Evolutionary conservation across 2,329 filamentous ascomycete species (phyloP).

Genomic region (Sclerotinia nivalis): DNA sequence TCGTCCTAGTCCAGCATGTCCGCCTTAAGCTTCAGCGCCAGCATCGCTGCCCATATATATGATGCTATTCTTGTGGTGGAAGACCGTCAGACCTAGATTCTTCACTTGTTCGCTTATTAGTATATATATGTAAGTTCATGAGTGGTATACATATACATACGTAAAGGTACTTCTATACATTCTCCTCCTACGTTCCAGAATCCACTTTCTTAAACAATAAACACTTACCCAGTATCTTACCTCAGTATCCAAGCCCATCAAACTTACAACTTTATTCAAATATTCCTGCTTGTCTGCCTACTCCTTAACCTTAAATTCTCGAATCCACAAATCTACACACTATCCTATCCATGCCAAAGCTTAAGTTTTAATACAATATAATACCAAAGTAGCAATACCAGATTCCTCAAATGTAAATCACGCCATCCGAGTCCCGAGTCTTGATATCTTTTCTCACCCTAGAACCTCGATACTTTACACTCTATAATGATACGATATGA

Average conservation of each 20-base stretch:
- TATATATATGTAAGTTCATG: neutral
- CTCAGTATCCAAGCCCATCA: neutral
- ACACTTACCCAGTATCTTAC: too few species aligned
- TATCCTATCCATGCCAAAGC: neutral
- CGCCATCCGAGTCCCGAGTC: neutral
- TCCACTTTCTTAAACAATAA: neutral
- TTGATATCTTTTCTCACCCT: neutral
- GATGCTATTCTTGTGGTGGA: neutral
- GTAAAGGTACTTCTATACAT: neutral
- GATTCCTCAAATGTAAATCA: neutral
- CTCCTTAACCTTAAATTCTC: neutral
- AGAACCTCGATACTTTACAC: too few species aligned
- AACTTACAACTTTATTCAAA: neutral
- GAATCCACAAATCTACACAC: neutral
- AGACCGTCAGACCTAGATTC: neutral
- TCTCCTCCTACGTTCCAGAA: too few species aligned
- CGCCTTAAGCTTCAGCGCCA: neutral
- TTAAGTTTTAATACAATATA: neutral
- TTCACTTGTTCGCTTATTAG: neutral
- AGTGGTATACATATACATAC: neutral
- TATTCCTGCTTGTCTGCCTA: neutral
- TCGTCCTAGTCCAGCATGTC: neutral
- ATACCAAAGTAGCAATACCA: neutral
- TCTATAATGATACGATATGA: too few species aligned
- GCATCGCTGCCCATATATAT: conserved; percentile 4